Conservation (phyloP, 106 monocot genomes). For the Xerophyta viscosa region DNA sequence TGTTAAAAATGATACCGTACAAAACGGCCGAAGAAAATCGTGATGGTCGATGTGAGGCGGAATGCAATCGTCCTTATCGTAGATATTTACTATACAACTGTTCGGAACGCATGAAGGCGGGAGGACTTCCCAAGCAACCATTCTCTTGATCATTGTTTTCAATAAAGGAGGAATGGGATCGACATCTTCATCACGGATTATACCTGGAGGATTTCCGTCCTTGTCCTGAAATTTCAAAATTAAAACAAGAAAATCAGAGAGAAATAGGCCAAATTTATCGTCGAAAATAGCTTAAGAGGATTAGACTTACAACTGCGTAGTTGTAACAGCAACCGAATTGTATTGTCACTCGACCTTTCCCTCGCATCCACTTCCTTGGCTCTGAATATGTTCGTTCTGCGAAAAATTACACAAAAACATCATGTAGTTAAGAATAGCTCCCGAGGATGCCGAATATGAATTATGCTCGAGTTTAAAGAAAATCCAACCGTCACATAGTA, state of each 20-base stretch:
- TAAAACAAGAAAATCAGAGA: background rate
- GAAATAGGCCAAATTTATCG: no score
- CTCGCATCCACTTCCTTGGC: slow-evolving; percentile 15
- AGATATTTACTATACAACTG: slow-evolving; percentile 59
- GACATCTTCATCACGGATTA: slow-evolving; percentile 35
- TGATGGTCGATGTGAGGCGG: slow-evolving; percentile 62
- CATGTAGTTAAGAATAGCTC: no score
- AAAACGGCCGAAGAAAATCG: slow-evolving; percentile 51
- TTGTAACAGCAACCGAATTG: slow-evolving; percentile 17
- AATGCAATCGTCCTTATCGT: slow-evolving; percentile 56
- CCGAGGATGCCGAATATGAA: no score
- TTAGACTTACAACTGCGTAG: slow-evolving; percentile 1
- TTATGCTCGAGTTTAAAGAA: no score
- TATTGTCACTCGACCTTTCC: slow-evolving; percentile 13
- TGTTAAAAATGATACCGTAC: slow-evolving; percentile 39
- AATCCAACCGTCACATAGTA: no score
- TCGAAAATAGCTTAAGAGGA: background rate
- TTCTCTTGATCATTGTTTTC: slow-evolving; percentile 38
- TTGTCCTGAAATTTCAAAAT: slow-evolving; percentile 35
- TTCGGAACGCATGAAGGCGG: slow-evolving; percentile 36
- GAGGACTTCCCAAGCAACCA: slow-evolving; percentile 42
- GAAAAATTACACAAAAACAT: no score
- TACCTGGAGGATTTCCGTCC: slow-evolving; percentile 41
- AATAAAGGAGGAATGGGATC: slow-evolving; percentile 36
- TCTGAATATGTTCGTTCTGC: slow-evolving; percentile 10